Percentiles rank a stretch among this genome's conserved stretches.
Evolutionary conservation across 208 protist species (phyloP).

Genomic region (Crithidia expoeki): DNA sequence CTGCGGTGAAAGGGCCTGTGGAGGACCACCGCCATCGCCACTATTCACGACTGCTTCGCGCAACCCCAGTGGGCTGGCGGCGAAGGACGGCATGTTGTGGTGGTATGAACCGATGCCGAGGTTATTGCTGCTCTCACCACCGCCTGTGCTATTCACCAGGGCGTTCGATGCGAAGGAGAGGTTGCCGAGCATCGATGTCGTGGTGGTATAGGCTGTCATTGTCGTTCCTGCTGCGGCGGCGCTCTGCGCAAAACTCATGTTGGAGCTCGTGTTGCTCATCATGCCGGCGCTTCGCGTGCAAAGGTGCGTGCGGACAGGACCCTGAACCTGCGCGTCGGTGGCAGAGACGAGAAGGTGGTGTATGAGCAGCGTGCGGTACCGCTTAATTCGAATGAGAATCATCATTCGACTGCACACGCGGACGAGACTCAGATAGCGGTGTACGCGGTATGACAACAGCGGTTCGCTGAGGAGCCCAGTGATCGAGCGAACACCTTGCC

Average conservation of each 20-base stretch:
- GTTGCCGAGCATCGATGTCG: slow-evolving; percentile 15
- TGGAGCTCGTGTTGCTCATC: slow-evolving; percentile 14
- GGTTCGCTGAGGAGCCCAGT: slow-evolving; percentile 47
- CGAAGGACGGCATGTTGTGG: slow-evolving; percentile 6
- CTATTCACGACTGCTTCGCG: slow-evolving; percentile 1
- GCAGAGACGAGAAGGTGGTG: background rate
- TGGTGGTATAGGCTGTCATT: background rate
- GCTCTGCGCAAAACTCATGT: slow-evolving; percentile 24
- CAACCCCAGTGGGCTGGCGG: slow-evolving; percentile 8
- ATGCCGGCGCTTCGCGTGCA: slow-evolving; percentile 3
- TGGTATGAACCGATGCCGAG: too few species aligned
- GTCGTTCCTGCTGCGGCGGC: background rate
- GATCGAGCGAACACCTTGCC: slow-evolving; percentile 13
- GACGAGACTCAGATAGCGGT: slow-evolving; percentile 46
- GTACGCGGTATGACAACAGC: slow-evolving; percentile 53
- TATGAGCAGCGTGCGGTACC: slow-evolving; percentile 37
- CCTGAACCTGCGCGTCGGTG: background rate
- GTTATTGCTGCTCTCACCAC: background rate
- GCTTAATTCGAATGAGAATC: slow-evolving; percentile 56
- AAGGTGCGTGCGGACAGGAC: background rate
- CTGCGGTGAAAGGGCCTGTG: slow-evolving; percentile 1
- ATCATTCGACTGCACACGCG: slow-evolving; percentile 72
- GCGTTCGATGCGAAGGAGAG: slow-evolving; percentile 19
- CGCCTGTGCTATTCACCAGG: background rate
- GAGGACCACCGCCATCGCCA: slow-evolving; percentile 1